A percentile compares a stretch with the other conserved stretches of the same genome.
These are phyloP conservation scores for Paspalum notatum DNA, from an alignment of 176 grass and related monocot genomes.

Conservation along the genomic window DNA sequence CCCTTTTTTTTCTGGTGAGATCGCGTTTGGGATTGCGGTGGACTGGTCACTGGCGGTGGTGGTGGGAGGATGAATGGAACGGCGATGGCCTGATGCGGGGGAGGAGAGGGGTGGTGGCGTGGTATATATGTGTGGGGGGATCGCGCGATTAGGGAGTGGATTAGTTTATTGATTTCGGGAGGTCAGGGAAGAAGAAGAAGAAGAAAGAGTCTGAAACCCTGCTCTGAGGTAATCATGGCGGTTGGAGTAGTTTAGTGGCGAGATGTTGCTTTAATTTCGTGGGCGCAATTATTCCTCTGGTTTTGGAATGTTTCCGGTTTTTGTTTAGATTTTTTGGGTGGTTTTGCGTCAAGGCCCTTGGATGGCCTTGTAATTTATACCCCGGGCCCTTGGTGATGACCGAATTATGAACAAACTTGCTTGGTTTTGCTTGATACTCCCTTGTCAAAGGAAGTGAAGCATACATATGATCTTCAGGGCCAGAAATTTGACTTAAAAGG, in stretches of 20 bases:
- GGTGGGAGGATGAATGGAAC: no score
- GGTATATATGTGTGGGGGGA: neutral
- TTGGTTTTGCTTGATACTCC: no score
- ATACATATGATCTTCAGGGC: no score
- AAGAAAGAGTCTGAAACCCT: neutral
- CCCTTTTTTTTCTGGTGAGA: neutral
- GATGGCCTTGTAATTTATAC: neutral
- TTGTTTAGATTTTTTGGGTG: neutral
- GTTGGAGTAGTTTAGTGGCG: constrained; percentile 28
- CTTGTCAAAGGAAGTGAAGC: no score
- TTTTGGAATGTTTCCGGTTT: constrained; percentile 42
- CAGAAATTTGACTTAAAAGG: no score
- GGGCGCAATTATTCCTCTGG: constrained; percentile 40
- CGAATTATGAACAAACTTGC: no score
- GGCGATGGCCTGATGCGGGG: neutral
- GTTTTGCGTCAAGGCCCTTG: neutral
- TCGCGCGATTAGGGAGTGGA: neutral
- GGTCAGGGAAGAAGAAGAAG: neutral
- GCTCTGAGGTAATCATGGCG: neutral
- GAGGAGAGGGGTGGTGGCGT: neutral
- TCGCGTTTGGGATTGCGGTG: neutral
- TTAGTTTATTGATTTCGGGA: neutral
- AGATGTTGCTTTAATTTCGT: neutral
- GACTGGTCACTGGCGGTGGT: no score
- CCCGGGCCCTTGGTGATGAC: neutral